phyloP scores from a whole-genome alignment of 495 filamentous ascomycete genomes.

The Trichoderma reesei region DNA sequence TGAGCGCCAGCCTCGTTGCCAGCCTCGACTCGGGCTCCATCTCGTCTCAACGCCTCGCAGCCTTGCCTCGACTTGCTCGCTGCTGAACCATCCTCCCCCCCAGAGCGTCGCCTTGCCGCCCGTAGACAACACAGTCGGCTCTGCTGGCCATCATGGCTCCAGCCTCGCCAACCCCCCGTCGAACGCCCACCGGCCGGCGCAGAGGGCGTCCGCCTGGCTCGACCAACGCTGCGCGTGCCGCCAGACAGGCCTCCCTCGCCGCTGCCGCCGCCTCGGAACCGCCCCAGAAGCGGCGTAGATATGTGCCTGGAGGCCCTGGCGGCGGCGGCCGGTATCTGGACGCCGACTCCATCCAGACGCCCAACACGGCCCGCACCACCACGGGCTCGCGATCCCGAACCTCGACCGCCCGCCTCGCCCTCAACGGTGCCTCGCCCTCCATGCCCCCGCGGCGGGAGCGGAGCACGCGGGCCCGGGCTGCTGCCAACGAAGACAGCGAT shows the following conservation, averaged over 20 bases:
- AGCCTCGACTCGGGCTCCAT: too few species aligned
- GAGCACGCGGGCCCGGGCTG: slow-evolving; percentile 42
- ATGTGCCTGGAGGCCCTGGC: slow-evolving; percentile 71
- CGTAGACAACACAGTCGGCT: too few species aligned
- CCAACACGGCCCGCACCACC: slow-evolving; percentile 23
- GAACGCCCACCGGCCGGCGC: slow-evolving; percentile 29
- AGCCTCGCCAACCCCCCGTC: slow-evolving; percentile 32
- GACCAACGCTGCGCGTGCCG: slow-evolving; percentile 27
- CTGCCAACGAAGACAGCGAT: slow-evolving; percentile 33
- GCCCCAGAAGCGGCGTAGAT: slow-evolving; percentile 44
- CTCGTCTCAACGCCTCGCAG: too few species aligned
- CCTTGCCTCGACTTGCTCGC: too few species aligned
- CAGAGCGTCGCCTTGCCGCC: slow-evolving; percentile 17
- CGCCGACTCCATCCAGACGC: slow-evolving; percentile 45
- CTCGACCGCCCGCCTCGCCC: slow-evolving; percentile 18
- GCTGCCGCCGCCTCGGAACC: slow-evolving; percentile 39
- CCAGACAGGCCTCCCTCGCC: slow-evolving; percentile 20
- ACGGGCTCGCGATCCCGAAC: slow-evolving; percentile 27
- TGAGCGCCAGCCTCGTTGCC: too few species aligned
- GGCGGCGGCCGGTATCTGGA: slow-evolving; percentile 71
- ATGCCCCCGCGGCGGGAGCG: slow-evolving; percentile 39
- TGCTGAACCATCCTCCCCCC: slow-evolving; percentile 21
- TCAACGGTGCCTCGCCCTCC: slow-evolving; percentile 30
- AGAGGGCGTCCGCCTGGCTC: slow-evolving; percentile 34
- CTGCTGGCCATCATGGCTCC: slow-evolving; percentile 29